A percentile compares a stretch with the other conserved stretches of the same genome.
Conservation (phyloP, 192 early-diverging fungal genomes). For the Coemansia sp. region DNA sequence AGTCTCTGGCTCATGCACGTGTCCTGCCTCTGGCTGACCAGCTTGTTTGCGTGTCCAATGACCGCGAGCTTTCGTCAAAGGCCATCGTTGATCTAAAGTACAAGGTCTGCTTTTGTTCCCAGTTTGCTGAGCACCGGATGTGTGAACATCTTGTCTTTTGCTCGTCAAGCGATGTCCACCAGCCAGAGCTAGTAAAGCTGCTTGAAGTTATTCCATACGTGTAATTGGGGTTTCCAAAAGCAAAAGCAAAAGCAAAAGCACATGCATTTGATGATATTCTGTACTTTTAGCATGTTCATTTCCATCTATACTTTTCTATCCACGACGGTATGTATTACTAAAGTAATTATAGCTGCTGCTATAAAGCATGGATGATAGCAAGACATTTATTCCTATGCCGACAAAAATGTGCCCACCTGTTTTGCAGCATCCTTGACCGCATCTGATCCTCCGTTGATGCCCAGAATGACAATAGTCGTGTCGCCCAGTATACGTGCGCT, state of each 20-base stretch:
- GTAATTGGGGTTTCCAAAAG: too few relatives aligned
- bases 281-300: neutral
- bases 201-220: slow-evolving; percentile 18
- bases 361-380: too few relatives aligned
- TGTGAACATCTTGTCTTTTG: slow-evolving; percentile 38
- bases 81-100: slow-evolving; percentile 19
- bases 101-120: slow-evolving; percentile 34
- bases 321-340: too few relatives aligned
- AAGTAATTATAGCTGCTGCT: too few relatives aligned
- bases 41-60: slow-evolving; percentile 13
- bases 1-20: neutral
- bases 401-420: slow-evolving; percentile 27
- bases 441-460: slow-evolving; percentile 31
- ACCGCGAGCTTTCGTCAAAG: slow-evolving; percentile 9
- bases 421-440: slow-evolving; percentile 29
- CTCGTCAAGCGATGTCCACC: slow-evolving; percentile 26
- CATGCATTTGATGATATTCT: neutral
- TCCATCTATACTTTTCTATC: too few relatives aligned
- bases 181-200: slow-evolving; percentile 24
- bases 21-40: neutral
- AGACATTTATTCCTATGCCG: too few relatives aligned
- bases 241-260: too few relatives aligned
- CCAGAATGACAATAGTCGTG: slow-evolving; percentile 40
- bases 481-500: slow-evolving; percentile 49
- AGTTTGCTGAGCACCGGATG: slow-evolving; percentile 16